These are phyloP conservation scores for Phytophthora sojae DNA, from an alignment of 352 stramenopile species.

Conservation along the genomic window DNA sequence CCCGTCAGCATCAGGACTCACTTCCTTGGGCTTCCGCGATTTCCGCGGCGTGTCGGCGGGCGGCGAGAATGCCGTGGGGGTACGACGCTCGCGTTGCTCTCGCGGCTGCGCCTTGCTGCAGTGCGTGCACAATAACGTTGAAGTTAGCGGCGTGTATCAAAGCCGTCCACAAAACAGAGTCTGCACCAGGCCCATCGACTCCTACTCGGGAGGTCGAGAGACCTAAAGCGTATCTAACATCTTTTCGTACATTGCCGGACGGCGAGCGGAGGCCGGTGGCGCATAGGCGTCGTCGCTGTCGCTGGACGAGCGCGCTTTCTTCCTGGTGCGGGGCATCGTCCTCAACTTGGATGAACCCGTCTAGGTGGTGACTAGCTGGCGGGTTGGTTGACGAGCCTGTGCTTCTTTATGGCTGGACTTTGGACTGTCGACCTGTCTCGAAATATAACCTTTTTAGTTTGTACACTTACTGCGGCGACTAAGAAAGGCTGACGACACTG, in stretches of 20 bases:
- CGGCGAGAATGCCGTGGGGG: conserved; percentile 40
- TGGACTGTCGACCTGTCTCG: background rate
- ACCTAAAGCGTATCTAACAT: conserved; percentile 16
- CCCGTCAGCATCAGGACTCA: conserved; percentile 14
- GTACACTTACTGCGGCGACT: conserved; percentile 10
- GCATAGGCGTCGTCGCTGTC: conserved; percentile 34
- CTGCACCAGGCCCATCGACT: background rate
- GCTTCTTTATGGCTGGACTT: background rate
- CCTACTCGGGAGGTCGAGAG: background rate
- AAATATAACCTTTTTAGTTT: conserved; percentile 41
- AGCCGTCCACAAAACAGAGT: background rate
- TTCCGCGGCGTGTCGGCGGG: conserved; percentile 29
- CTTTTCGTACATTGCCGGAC: conserved; percentile 44
- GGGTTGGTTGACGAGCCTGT: background rate
- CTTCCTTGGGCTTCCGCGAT: conserved; percentile 34
- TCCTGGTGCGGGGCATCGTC: conserved; percentile 37
- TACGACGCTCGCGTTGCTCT: conserved; percentile 39
- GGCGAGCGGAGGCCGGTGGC: conserved; percentile 35
- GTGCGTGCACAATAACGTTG: background rate
- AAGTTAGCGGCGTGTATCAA: background rate
- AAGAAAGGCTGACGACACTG: conserved; percentile 22
- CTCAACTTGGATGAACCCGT: conserved; percentile 9
- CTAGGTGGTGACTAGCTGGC: conserved; percentile 2
- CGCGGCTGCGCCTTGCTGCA: conserved; percentile 36
- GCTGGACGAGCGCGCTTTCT: conserved; percentile 33